Evolutionary conservation across 345 rosid genomes (phyloP).

Genomic region (Aethionema arabicum): DNA sequence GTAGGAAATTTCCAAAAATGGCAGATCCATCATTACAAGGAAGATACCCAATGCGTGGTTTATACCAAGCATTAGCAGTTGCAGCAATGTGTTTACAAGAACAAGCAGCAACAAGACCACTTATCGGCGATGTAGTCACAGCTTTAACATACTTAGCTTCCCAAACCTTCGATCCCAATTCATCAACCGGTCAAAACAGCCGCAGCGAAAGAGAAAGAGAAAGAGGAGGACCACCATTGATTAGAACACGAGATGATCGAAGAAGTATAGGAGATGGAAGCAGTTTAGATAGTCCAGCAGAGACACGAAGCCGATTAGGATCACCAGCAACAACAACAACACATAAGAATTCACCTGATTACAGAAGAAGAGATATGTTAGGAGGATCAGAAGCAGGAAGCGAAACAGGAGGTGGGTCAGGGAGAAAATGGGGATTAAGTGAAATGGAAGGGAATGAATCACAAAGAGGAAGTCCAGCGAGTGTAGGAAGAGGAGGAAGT

Average conservation of each 20-base stretch:
- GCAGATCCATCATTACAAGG: conserved; percentile 94
- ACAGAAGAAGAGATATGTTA: conserved; percentile 61
- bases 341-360: conserved; percentile 82
- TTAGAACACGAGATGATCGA: conserved; percentile 63
- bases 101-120: conserved; percentile 93
- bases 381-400: conserved; percentile 58
- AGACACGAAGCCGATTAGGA: conserved; percentile 53
- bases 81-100: conserved; percentile 99
- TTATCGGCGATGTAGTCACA: conserved; percentile 93
- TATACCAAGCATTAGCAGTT: conserved; percentile 97
- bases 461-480: conserved; percentile 72
- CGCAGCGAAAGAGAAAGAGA: conserved; percentile 32
- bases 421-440: conserved; percentile 71
- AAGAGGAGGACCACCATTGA: conserved; percentile 59
- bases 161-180: conserved; percentile 76
- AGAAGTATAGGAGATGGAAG: conserved; percentile 63
- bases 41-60: conserved; percentile 85
- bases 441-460: conserved; percentile 65
- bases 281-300: conserved; percentile 63
- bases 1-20: conserved; percentile 94
- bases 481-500: conserved; percentile 52
- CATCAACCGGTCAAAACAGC: conserved; percentile 55
- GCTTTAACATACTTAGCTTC: conserved; percentile 95
- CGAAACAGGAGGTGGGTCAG: conserved; percentile 74
- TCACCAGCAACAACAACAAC: conserved; percentile 79